phyloP scores from a whole-genome alignment of 768 basidiomycete genomes.

The Termitomyces sp. region DNA sequence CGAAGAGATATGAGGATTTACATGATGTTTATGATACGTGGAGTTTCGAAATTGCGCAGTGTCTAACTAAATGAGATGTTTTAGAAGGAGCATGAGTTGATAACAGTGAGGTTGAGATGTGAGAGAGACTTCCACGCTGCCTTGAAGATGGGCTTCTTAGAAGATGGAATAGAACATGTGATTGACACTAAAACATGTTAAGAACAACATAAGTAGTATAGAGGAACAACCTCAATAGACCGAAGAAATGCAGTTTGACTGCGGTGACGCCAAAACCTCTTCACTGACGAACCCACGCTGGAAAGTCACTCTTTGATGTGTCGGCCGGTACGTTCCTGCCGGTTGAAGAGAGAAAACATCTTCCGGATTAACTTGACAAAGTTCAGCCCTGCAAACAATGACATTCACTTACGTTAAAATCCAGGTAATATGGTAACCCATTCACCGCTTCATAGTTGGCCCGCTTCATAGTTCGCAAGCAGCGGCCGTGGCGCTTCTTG shows the following conservation, averaged over 20 bases:
- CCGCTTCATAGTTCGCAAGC: slow-evolving; percentile 36
- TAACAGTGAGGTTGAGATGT: too few species aligned
- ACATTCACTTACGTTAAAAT: background rate
- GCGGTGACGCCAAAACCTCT: background rate
- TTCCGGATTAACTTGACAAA: slow-evolving; percentile 12
- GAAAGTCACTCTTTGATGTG: slow-evolving; percentile 25
- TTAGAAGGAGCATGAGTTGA: too few species aligned
- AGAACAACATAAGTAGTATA: too few species aligned
- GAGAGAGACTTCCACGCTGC: too few species aligned
- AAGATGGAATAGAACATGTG: too few species aligned
- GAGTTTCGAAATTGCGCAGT: too few species aligned
- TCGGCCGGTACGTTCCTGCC: slow-evolving; percentile 32
- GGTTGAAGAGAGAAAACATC: slow-evolving; percentile 37
- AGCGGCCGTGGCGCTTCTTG: slow-evolving; percentile 23
- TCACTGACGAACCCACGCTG: slow-evolving; percentile 30
- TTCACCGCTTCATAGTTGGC: slow-evolving; percentile 32
- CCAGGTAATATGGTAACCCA: slow-evolving; percentile 25
- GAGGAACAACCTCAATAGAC: background rate
- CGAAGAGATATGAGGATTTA: background rate
- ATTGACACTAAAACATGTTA: too few species aligned
- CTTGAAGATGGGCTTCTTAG: too few species aligned
- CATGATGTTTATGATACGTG: too few species aligned
- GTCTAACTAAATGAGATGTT: too few species aligned
- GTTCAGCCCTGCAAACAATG: background rate
- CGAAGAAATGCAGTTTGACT: background rate